Evolutionary conservation across 352 stramenopile species (phyloP).

Genomic region (Lagenidium giganteum): DNA sequence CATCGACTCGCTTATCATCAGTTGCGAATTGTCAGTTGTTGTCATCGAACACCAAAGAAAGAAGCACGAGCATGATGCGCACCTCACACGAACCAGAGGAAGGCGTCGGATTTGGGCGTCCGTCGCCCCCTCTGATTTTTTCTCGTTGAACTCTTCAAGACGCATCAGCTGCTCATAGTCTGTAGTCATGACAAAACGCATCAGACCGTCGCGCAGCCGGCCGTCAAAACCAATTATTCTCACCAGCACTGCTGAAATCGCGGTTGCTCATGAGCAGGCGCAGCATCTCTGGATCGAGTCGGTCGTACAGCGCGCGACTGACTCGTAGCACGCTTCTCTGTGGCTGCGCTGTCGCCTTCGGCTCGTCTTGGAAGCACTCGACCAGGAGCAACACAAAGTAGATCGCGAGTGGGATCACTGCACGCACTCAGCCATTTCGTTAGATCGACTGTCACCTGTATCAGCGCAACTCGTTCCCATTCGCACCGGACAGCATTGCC

Average conservation of each 20-base stretch:
- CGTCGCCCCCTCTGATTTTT: constrained; percentile 38
- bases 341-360: constrained; percentile 12
- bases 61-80: constrained; percentile 19
- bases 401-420: constrained; percentile 2
- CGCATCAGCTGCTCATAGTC: constrained; percentile 72
- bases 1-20: constrained; percentile 47
- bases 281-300: constrained; percentile 55
- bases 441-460: no score
- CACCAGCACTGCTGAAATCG: constrained; percentile 62
- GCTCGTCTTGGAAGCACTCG: neutral
- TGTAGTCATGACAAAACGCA: constrained; percentile 25
- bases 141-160: constrained; percentile 55
- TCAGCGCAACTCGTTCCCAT: no score
- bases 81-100: constrained; percentile 57
- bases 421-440: neutral
- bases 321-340: constrained; percentile 41
- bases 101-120: constrained; percentile 54
- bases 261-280: constrained; percentile 59
- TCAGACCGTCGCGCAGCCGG: neutral
- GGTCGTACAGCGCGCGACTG: constrained; percentile 60
- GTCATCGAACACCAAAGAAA: constrained; percentile 1
- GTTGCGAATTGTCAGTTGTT: neutral
- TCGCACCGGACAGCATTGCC: no score
- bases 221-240: neutral
- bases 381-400: neutral